Conservation (phyloP, 2,329 filamentous ascomycete species). For the Cordyceps javanica region DNA sequence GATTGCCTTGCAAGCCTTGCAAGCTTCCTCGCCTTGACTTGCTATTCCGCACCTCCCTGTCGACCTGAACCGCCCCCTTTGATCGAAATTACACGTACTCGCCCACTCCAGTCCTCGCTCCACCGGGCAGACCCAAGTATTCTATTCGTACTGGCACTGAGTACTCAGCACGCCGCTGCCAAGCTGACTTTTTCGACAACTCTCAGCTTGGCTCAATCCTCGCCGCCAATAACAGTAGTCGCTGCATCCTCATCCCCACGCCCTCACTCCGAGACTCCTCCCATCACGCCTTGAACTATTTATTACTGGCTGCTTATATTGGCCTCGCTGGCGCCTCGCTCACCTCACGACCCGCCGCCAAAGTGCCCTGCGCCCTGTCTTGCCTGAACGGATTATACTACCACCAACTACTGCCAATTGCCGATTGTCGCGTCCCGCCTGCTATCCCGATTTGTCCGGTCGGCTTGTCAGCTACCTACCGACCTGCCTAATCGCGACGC, state of each 20-base stretch:
- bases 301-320: not conserved
- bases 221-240: not conserved
- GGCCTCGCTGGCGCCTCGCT: too few species aligned
- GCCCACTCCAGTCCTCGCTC: not conserved
- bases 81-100: conserved; percentile 1
- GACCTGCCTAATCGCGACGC: conserved; percentile 5
- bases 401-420: too few species aligned
- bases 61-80: not conserved
- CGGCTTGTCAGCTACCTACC: not conserved
- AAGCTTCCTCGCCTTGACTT: not conserved
- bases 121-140: too few species aligned
- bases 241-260: not conserved
- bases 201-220: not conserved
- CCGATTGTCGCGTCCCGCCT: not conserved
- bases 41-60: not conserved
- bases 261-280: not conserved
- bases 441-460: not conserved
- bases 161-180: too few species aligned
- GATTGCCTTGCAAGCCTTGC: not conserved
- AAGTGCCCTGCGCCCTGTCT: too few species aligned
- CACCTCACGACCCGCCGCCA: not conserved
- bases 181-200: not conserved
- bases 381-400: too few species aligned
- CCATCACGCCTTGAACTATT: not conserved
- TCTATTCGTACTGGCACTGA: too few species aligned